Percentiles rank a stretch among this genome's conserved stretches.
phyloP scores from a whole-genome alignment of 2,329 filamentous ascomycete genomes.

The Ophiostoma himal-ulmi region DNA sequence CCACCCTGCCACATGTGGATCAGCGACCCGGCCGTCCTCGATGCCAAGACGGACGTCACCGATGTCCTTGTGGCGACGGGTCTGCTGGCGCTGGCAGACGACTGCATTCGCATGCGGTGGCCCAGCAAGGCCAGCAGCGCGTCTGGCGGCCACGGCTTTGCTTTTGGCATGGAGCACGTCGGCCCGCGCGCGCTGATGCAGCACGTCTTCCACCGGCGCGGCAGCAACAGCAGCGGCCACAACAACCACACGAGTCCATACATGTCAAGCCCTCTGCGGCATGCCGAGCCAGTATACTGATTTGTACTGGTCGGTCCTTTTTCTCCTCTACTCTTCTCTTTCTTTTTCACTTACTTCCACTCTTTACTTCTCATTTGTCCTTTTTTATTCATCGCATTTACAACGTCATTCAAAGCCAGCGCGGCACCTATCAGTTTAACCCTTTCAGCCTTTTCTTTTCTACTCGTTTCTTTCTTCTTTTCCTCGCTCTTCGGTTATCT shows the following conservation, averaged over 20 bases:
- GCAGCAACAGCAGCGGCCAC: slow-evolving; percentile 28
- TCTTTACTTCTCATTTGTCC: neutral
- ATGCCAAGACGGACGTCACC: slow-evolving; percentile 69
- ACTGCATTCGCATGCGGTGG: slow-evolving; percentile 80
- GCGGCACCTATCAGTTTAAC: neutral
- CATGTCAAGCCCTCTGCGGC: slow-evolving; percentile 27
- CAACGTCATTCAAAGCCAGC: neutral
- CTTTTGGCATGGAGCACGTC: slow-evolving; percentile 35
- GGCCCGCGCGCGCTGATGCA: slow-evolving; percentile 35
- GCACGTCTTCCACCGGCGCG: slow-evolving; percentile 33
- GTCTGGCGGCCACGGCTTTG: slow-evolving; percentile 35
- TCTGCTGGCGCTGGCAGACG: slow-evolving; percentile 79
- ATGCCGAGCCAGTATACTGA: slow-evolving; percentile 27
- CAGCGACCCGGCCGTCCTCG: slow-evolving; percentile 64
- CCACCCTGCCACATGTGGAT: slow-evolving; percentile 90
- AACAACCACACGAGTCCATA: slow-evolving; percentile 14
- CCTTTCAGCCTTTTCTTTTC: neutral
- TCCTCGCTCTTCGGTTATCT: neutral
- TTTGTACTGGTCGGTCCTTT: neutral
- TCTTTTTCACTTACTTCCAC: neutral
- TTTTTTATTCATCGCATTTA: neutral
- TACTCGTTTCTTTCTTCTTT: neutral
- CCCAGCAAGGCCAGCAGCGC: slow-evolving; percentile 42
- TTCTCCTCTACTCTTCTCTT: neutral
- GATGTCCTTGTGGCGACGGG: slow-evolving; percentile 90